Conservation (phyloP, 129 eudicot species). For the Flaveria brownii region DNA sequence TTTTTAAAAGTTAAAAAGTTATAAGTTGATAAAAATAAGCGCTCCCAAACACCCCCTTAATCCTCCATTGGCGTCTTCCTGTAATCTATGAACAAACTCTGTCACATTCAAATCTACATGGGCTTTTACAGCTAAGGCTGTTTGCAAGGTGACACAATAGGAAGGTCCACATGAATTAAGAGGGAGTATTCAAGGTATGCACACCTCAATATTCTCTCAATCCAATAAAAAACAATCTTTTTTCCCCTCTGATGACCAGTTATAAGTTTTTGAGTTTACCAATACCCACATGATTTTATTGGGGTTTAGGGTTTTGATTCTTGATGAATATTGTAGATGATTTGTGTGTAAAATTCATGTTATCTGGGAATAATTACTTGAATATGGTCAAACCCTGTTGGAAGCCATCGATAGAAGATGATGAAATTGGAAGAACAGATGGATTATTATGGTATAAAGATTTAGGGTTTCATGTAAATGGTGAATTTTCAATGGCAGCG, state of each 20-base stretch:
- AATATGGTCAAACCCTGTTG: slow-evolving; percentile 76
- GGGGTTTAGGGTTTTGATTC: slow-evolving; percentile 34
- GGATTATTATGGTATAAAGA: slow-evolving; percentile 91
- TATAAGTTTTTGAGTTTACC: slow-evolving; percentile 38
- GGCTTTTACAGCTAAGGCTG: slow-evolving; percentile 87
- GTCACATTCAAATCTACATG: slow-evolving; percentile 74
- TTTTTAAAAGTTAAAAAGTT: too few relatives aligned
- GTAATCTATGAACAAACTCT: slow-evolving; percentile 79
- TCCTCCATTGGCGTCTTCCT: slow-evolving; percentile 51
- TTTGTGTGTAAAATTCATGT: slow-evolving; percentile 33
- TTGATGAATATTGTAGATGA: slow-evolving; percentile 48
- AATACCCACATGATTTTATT: slow-evolving; percentile 66
- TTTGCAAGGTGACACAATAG: slow-evolving; percentile 54
- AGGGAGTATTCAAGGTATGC: slow-evolving; percentile 81
- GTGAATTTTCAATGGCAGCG: slow-evolving; percentile 93
- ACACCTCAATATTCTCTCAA: slow-evolving; percentile 71
- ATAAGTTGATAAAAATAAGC: too few relatives aligned
- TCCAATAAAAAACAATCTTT: slow-evolving; percentile 15
- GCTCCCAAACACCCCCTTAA: too few relatives aligned
- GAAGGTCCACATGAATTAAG: slow-evolving; percentile 60
- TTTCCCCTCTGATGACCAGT: slow-evolving; percentile 20
- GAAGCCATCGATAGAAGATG: slow-evolving; percentile 61
- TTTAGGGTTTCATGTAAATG: slow-evolving; percentile 66
- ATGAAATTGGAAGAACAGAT: slow-evolving; percentile 58
- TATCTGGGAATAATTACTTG: slow-evolving; percentile 44